Evolutionary conservation across 129 eudicot genomes (phyloP), one percentile per base, ranked within the genome.

Genomic region (Centrapalus pauciflorus): DNA sequence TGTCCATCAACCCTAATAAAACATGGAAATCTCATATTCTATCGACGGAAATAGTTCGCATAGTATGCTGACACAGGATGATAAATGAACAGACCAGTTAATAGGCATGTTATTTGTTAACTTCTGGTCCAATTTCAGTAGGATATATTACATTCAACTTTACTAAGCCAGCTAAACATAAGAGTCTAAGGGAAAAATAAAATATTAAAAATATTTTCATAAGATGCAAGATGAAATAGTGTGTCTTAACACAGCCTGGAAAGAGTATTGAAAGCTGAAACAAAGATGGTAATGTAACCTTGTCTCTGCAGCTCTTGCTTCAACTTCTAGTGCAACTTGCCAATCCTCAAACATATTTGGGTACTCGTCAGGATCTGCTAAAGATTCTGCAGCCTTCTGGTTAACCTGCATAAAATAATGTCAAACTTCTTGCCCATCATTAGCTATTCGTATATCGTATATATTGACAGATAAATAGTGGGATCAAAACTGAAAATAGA

Each of bases 311-410:
- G 82, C 85, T 86, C 67, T 86, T n/a, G 89, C 61, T 76, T 93
- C 98, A 67, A 88, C 92, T 57, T 75, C 85, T 48, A 88, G 81
- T 28, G 98, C 98, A 80, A 93, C 70, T 84, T 93, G 95, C 98
- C 98, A 93, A 38, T 93, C 95, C 38, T 93, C 98, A 78, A 93
- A 93, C 89, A 93, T 72, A 70, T 93, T 93, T 17, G 98, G 84
- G 81, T 93, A 93, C 75, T 93, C 98, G 30, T 71, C 89, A 7
- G 98, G 98, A 76, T 93, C 98, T 48, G 98, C 98, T 75, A 88
- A 85, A 67, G 98, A 86, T 68, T 93, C 98, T 25, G 98, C 96
- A 66, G 98, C 98, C 84, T 93, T 93, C 74, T 77, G 89, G 77
- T 93, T 93, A 60, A 93, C 86, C 98, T 92, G 91, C 77, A 70